Base-by-base conservation (phyloP, 306 rosid genomes). In the Trifolium pratense region DNA sequence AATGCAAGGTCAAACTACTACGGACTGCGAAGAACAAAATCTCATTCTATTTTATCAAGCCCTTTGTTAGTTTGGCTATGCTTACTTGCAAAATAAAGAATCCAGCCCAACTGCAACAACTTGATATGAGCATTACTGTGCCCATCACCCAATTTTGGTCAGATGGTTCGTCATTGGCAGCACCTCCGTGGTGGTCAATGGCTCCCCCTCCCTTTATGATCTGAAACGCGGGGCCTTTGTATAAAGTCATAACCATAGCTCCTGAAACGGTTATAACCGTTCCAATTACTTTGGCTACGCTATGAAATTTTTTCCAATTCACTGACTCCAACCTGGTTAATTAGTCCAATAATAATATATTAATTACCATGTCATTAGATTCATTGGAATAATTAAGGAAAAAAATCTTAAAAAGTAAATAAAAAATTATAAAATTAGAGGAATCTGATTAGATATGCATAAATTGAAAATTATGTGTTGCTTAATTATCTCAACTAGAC, bases 181-280 rank as follows among this genome's bases (percentile, higher is more conserved):
- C 6, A 3, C 25, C 51, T 0, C 37, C 68, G 7, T 74, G 80
- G 57, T 79, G 77, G 81, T 42, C 36, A 16, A 58, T 36, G 0
- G 81, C 79, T 55, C 83, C 84, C 40, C 78, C 76, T 2, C 85
- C 90, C 55, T 76, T 83, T 17, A 90, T 62, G 48, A 91, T 66
- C 40, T 90, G 82, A 14, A 86, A 75, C 21, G 91, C 85, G 4
- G 97, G 95, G 31, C 99, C 99, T 88, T 91, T 95, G 88, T 91
- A 95, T 71, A 95, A 80, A 23, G 99, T 91, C 99, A 95, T 95
- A 61, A 87, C 87, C 99, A 91, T 95, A 32, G 99, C 99, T 82
- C 97, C 99, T 9, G 86, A 77, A 25, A 95, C 89, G 10, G 99
- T 90, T 16, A 91, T 78, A 51, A 66, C 83, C 0, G 99, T 95